Percentiles rank a stretch among this genome's conserved stretches.
Evolutionary conservation across 2,329 filamentous ascomycete species (phyloP).

Genomic region (Teratosphaeria pseudoeucalypti): DNA sequence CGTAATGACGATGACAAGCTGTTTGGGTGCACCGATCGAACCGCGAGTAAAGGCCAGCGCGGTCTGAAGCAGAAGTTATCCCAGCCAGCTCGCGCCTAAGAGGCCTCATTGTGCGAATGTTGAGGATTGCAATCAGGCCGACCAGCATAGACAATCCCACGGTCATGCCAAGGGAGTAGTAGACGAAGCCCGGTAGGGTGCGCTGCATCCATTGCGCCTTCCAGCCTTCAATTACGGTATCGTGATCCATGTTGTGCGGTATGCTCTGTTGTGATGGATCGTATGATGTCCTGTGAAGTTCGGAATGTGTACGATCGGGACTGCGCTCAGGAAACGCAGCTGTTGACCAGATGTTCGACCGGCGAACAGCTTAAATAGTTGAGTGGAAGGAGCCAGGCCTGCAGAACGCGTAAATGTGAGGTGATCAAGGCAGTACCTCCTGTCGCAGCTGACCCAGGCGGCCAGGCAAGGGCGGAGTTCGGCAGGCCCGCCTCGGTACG

Average conservation of each 20-base stretch:
- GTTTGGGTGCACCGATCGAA: conserved; percentile 3
- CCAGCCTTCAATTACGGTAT: not conserved
- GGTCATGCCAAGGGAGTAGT: not conserved
- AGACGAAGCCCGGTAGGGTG: not conserved
- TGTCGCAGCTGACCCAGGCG: not conserved
- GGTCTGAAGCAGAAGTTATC: not conserved
- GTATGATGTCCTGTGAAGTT: not conserved
- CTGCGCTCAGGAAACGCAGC: not conserved
- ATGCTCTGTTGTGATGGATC: not conserved
- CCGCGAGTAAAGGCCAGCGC: not conserved
- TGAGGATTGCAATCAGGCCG: not conserved
- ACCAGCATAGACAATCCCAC: not conserved
- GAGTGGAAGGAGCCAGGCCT: not conserved
- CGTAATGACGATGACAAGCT: conserved; percentile 6
- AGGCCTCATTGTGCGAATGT: not conserved
- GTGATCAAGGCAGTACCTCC: not conserved
- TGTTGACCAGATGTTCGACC: not conserved
- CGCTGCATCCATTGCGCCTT: not conserved
- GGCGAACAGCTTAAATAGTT: not conserved
- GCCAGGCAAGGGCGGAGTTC: not conserved
- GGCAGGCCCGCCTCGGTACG: not conserved
- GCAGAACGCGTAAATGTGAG: not conserved
- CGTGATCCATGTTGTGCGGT: not conserved
- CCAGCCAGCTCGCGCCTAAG: not conserved
- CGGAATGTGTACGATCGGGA: not conserved